Evolutionary conservation across 169 alveolate species (phyloP).

Genomic region (Plasmodium chabaudi): DNA sequence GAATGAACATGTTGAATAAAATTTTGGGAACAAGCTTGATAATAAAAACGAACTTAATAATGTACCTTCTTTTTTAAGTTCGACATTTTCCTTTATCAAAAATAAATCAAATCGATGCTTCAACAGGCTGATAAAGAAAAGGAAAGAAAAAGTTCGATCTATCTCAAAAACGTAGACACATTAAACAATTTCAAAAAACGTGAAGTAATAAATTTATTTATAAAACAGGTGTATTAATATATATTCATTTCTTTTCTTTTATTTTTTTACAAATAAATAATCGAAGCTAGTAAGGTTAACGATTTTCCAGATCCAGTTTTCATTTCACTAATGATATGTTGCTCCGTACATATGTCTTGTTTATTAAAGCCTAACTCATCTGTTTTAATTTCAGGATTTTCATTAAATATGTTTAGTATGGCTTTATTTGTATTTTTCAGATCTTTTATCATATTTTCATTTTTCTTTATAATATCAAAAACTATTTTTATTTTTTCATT

Average conservation of each 20-base stretch:
- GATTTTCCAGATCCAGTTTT: constrained; percentile 69
- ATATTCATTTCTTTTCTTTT: not conserved
- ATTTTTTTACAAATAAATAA: constrained; percentile 16
- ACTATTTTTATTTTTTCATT: constrained; percentile 13
- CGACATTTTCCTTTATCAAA: constrained; percentile 25
- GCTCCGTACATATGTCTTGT: not conserved
- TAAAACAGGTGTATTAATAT: too few relatives aligned
- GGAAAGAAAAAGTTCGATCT: not conserved
- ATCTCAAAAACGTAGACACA: too few relatives aligned
- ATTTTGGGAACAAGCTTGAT: not conserved
- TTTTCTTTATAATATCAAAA: constrained; percentile 20
- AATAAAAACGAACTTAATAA: not conserved
- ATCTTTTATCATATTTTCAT: constrained; percentile 2
- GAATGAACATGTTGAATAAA: not conserved
- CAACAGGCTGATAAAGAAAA: constrained; percentile 11
- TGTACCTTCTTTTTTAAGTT: constrained; percentile 33
- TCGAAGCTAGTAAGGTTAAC: constrained; percentile 22
- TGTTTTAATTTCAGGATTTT: not conserved
- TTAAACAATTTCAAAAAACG: too few relatives aligned
- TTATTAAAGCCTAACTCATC: not conserved
- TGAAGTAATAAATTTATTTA: not conserved
- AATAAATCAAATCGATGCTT: constrained; percentile 47
- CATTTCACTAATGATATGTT: constrained; percentile 64
- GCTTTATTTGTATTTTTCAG: not conserved
- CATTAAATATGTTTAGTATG: not conserved